These are phyloP conservation scores for Quercus wislizeni DNA, from an alignment of 306 rosid genomes.

Conservation along the genomic window DNA sequence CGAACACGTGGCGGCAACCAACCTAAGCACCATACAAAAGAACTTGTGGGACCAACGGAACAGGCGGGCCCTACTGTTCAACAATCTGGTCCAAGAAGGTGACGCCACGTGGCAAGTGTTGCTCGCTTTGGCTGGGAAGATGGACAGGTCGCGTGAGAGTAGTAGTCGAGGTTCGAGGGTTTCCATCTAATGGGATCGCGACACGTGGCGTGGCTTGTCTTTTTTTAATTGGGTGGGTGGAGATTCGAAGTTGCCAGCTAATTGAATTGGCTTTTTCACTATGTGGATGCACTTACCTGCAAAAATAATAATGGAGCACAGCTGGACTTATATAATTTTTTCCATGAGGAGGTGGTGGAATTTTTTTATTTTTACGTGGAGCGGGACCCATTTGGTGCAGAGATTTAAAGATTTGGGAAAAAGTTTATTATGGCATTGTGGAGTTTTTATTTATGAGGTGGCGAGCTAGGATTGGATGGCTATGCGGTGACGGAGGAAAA, in stretches of 20 bases:
- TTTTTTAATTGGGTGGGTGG: not conserved
- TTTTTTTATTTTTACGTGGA: not conserved
- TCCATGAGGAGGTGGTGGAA: not conserved
- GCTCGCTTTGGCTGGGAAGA: slow-evolving; percentile 35
- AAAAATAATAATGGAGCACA: slow-evolving; percentile 34
- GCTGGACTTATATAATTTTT: slow-evolving; percentile 29
- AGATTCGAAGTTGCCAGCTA: not conserved
- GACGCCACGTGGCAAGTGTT: slow-evolving; percentile 96
- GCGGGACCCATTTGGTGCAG: slow-evolving; percentile 16
- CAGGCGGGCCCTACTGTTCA: slow-evolving; percentile 58
- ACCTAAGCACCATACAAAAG: slow-evolving; percentile 55
- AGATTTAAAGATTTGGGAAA: not conserved
- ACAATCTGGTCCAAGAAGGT: slow-evolving; percentile 47
- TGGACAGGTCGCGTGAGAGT: slow-evolving; percentile 47
- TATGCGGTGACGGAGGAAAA: not conserved
- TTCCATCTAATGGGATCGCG: slow-evolving; percentile 30
- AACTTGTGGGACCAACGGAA: slow-evolving; percentile 63
- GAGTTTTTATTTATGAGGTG: not conserved
- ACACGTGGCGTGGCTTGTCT: slow-evolving; percentile 21
- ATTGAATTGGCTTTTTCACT: not conserved
- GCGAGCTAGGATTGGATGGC: slow-evolving; percentile 5
- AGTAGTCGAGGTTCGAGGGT: slow-evolving; percentile 25
- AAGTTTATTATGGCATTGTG: slow-evolving; percentile 5
- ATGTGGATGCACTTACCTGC: slow-evolving; percentile 5
- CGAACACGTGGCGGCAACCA: slow-evolving; percentile 77